These are phyloP conservation scores for Cinnamomum chago DNA, from an alignment of 164 flowering plant genomes.

Conservation along the genomic window DNA sequence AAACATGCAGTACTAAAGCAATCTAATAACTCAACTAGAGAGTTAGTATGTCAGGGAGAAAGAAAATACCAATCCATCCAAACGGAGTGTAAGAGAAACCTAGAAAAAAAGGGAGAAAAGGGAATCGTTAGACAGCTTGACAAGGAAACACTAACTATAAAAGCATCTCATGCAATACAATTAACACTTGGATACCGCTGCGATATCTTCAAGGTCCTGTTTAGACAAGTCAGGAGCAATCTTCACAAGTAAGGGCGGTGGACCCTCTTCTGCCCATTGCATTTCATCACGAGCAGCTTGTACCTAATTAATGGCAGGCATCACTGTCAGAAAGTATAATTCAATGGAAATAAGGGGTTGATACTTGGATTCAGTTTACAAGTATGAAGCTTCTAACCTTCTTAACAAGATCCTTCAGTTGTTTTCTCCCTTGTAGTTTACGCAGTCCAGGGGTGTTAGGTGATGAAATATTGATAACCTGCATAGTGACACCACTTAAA, in stretches of 20 bases:
- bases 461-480: constrained; percentile 97
- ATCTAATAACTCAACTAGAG: not conserved
- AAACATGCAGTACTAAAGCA: not conserved
- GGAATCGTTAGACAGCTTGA: constrained; percentile 11
- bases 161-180: not conserved
- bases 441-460: constrained; percentile 99
- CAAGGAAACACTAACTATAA: not conserved
- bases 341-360: not conserved
- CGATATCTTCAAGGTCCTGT: constrained; percentile 97
- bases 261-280: constrained; percentile 99
- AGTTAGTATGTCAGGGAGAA: not conserved
- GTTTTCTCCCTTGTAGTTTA: constrained; percentile 93
- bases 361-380: not conserved
- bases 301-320: constrained; percentile 41
- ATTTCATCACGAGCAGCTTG: constrained; percentile 99
- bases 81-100: constrained; percentile 91
- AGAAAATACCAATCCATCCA: constrained; percentile 88
- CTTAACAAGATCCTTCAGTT: constrained; percentile 90
- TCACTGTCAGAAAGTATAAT: not conserved
- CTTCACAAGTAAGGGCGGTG: constrained; percentile 96
- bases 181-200: constrained; percentile 53
- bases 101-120: constrained; percentile 22
- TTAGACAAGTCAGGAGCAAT: constrained; percentile 94
- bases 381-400: constrained; percentile 43
- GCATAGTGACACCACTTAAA: constrained; percentile 5